phyloP scores from a whole-genome alignment of 768 basidiomycete genomes.

The Boletellus ananas region DNA sequence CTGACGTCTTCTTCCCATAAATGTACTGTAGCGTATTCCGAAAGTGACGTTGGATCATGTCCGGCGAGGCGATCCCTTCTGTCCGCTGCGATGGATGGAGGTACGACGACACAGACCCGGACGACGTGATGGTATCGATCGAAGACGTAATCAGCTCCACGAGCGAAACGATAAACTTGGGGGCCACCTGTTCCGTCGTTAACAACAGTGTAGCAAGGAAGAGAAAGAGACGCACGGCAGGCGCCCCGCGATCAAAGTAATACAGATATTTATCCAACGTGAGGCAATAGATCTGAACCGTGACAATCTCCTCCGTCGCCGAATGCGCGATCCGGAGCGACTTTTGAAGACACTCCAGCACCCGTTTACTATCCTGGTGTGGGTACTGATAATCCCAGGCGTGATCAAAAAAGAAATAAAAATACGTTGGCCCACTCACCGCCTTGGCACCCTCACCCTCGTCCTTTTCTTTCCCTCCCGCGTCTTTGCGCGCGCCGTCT shows the following conservation, averaged over 20 bases:
- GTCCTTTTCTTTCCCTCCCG: slow-evolving; percentile 28
- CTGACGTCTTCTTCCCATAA: slow-evolving; percentile 59
- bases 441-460: slow-evolving; percentile 49
- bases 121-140: slow-evolving; percentile 86
- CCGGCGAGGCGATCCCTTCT: slow-evolving; percentile 88
- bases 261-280: slow-evolving; percentile 95
- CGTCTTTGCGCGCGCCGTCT: slow-evolving; percentile 23
- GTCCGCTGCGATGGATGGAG: slow-evolving; percentile 87
- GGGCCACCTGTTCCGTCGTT: slow-evolving; percentile 59
- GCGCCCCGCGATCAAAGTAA: slow-evolving; percentile 90
- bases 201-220: neutral
- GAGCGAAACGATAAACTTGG: slow-evolving; percentile 94
- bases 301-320: slow-evolving; percentile 94
- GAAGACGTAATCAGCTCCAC: slow-evolving; percentile 94
- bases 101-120: slow-evolving; percentile 43
- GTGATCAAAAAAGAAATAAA: neutral
- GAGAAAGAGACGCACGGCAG: slow-evolving; percentile 60
- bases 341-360: slow-evolving; percentile 96
- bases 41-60: slow-evolving; percentile 94
- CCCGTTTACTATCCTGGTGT: slow-evolving; percentile 93
- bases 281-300: slow-evolving; percentile 93
- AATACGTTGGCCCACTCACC: slow-evolving; percentile 40
- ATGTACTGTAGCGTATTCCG: slow-evolving; percentile 85
- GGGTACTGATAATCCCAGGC: slow-evolving; percentile 50
- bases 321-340: slow-evolving; percentile 94